Percentiles rank a stretch among this genome's conserved stretches.
phyloP scores from a whole-genome alignment of 257 asterid species.

The Solanum peruvianum region DNA sequence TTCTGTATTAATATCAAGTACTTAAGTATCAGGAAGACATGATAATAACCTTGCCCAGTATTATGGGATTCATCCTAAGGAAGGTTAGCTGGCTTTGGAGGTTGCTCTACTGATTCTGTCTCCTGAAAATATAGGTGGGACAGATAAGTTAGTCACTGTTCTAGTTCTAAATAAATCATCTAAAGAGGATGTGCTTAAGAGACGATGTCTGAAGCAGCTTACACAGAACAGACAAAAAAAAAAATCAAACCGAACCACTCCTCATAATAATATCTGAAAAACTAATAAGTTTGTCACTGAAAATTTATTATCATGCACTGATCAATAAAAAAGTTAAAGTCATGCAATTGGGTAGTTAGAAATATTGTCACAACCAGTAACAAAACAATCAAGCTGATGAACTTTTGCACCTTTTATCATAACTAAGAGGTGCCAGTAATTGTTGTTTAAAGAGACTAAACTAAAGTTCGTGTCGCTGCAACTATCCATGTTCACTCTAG shows the following conservation, averaged over 20 bases:
- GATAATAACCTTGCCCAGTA: not conserved
- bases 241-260: not conserved
- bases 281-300: not conserved
- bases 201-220: not conserved
- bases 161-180: not conserved
- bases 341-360: not conserved
- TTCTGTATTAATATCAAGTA: not conserved
- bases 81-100: not conserved
- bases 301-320: not conserved
- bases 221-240: not conserved
- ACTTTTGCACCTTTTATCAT: not conserved
- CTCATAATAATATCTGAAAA: not conserved
- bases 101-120: constrained; percentile 2
- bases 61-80: not conserved
- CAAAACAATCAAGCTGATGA: not conserved
- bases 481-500: not conserved
- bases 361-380: not conserved
- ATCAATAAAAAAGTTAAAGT: not conserved
- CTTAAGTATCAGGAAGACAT: not conserved
- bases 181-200: not conserved
- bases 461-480: not conserved
- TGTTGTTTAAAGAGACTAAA: not conserved
- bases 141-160: not conserved
- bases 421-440: not conserved
- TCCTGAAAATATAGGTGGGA: constrained; percentile 19